Base-by-base conservation (phyloP, 2,329 filamentous ascomycete genomes). In the Colletotrichum plurivorum region DNA sequence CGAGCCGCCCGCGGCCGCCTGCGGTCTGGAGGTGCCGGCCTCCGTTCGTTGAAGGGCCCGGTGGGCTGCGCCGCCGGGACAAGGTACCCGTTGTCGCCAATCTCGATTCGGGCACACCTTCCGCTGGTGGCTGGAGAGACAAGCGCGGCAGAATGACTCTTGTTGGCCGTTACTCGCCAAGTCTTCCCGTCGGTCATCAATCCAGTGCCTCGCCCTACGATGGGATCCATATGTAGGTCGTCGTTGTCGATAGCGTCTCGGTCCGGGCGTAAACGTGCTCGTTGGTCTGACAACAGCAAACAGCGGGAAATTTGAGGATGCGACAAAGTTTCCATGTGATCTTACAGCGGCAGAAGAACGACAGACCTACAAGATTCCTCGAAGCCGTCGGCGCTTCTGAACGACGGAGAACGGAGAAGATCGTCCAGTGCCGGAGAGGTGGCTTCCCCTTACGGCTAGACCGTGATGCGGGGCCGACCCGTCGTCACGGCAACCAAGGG, bases 401-500 rank as follows among this genome's bases (percentile, higher is more conserved):
- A 18, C 20, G 25, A 27, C 48, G 53, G 31, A 48, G 41, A 10
- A 39, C 45, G 25, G 57, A 48, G 62, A 39, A n/a, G 41, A 41
- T 66, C 22, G 54, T 51, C 43, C 49, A 69, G 31, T 60, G 62
- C 63, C 55, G 62, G 43, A 60, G 49, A 66, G 45, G 45, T 51
- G 41, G 16, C 56, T 66, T 56, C 62, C 62, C 22, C 36, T 55
- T 66, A 16, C 43, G 51, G 63, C 49, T 68, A 70, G 53, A 18
- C 45, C 39, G 15, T 16, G 41, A 48, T 20, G 45, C 57, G 39
- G 48, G 52, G 39, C 53, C 18, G 20, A 15, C 27, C 22, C 27
- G 67, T 70, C 64, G 63, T 59, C 63, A 36, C 18, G 56, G 52
- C 63, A 70, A 68, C 67, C 4, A 54, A 8, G 52, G 27, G 39